phyloP scores from a whole-genome alignment of 2,329 filamentous ascomycete genomes.

The Talaromyces pinophilus region DNA sequence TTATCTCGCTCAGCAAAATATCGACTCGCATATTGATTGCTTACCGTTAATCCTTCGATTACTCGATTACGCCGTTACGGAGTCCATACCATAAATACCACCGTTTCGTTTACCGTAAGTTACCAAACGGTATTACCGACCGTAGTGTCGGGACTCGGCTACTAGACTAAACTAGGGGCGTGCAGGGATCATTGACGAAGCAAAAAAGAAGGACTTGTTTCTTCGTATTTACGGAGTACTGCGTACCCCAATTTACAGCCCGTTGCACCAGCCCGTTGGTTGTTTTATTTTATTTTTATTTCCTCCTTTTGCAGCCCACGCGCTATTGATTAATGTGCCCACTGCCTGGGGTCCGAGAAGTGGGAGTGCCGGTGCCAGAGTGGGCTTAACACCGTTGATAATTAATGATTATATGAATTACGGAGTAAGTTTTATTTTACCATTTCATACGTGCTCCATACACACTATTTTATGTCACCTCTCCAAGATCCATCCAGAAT shows the following conservation, averaged over 20 bases:
- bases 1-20: neutral
- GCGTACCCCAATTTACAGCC: neutral
- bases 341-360: neutral
- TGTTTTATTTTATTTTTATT: conserved; percentile 7
- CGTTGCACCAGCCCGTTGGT: neutral
- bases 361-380: neutral
- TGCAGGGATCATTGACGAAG: conserved; percentile 17
- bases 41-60: neutral
- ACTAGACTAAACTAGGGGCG: neutral
- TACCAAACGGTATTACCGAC: conserved; percentile 21
- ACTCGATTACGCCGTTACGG: neutral
- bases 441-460: neutral
- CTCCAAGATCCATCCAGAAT: neutral
- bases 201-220: neutral
- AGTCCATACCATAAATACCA: neutral
- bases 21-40: neutral
- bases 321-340: neutral
- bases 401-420: neutral
- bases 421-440: conserved; percentile 9
- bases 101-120: conserved; percentile 6
- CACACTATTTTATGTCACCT: neutral
- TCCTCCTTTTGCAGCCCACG: neutral
- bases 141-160: conserved; percentile 20
- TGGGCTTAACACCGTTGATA: neutral
- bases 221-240: neutral